Percentiles rank a stretch among this genome's conserved stretches.
These are phyloP conservation scores for Sporisorium iseilematis-ciliati DNA, from an alignment of 1,284 basidiomycete genomes.

Conservation along the genomic window DNA sequence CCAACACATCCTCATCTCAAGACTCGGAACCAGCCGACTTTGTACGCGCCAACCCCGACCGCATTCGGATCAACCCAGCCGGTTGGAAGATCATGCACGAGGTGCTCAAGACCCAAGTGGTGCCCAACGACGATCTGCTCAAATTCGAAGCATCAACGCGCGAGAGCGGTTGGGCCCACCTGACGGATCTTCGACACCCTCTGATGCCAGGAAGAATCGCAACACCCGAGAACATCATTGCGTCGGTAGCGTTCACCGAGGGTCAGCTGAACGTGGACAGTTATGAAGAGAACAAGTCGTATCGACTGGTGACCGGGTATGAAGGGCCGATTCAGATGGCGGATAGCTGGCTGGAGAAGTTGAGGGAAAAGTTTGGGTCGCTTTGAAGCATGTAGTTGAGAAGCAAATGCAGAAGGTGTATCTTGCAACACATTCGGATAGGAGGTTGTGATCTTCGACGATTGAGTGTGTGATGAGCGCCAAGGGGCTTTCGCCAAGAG, in stretches of 20 bases:
- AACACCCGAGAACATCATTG: constrained; percentile 65
- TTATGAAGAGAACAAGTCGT: constrained; percentile 64
- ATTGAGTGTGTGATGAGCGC: not conserved
- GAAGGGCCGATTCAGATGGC: constrained; percentile 63
- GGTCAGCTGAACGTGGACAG: constrained; percentile 50
- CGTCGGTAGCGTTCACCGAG: constrained; percentile 62
- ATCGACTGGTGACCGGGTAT: constrained; percentile 60
- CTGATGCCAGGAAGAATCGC: constrained; percentile 66
- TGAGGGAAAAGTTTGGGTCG: constrained; percentile 33
- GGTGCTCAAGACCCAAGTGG: constrained; percentile 54
- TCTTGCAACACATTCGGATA: not conserved
- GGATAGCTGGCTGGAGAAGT: constrained; percentile 43
- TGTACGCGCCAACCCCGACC: constrained; percentile 53
- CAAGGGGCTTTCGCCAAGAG: not conserved
- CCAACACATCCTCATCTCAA: constrained; percentile 23
- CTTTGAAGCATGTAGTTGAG: constrained; percentile 5
- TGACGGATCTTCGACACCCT: constrained; percentile 58
- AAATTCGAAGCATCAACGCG: constrained; percentile 60
- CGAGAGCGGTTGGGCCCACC: constrained; percentile 64
- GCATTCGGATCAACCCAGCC: constrained; percentile 49
- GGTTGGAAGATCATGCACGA: constrained; percentile 62
- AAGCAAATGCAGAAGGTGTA: not conserved
- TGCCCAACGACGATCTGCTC: constrained; percentile 58
- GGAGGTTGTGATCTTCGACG: not conserved
- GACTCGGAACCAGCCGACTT: constrained; percentile 38